Percentiles rank a stretch among this genome's conserved stretches.
Conservation (phyloP, 148 eudicot genomes). For the Nyssa sinensis region DNA sequence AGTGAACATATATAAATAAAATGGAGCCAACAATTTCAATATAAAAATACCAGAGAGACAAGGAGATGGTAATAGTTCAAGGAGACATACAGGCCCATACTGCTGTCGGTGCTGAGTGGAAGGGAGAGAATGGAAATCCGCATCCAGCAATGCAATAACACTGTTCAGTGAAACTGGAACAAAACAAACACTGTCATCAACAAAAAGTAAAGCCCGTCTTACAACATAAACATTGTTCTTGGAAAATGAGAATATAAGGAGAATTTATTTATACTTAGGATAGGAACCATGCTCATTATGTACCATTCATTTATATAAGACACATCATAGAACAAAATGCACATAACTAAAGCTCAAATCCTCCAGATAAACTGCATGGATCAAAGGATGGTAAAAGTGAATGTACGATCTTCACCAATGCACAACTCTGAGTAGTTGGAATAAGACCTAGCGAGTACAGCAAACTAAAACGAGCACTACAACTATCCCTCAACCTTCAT, state of each 20-base stretch:
- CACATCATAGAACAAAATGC: background rate
- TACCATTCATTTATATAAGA: background rate
- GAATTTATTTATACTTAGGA: background rate
- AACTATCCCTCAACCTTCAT: background rate
- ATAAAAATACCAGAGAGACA: background rate
- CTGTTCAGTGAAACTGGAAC: constrained; percentile 89
- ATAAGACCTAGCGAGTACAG: background rate
- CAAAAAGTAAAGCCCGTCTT: background rate
- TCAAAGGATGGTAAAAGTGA: background rate
- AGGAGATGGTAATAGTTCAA: constrained; percentile 4
- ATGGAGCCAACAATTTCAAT: background rate
- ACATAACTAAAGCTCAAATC: background rate
- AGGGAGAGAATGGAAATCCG: constrained; percentile 97
- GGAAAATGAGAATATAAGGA: background rate
- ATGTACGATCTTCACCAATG: background rate
- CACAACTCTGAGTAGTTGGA: background rate
- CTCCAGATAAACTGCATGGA: background rate
- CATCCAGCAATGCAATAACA: constrained; percentile 95
- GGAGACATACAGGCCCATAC: constrained; percentile 85
- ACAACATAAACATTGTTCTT: background rate
- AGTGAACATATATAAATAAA: background rate
- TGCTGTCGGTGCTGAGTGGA: constrained; percentile 92
- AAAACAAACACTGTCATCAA: constrained; percentile 2
- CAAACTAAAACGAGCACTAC: background rate
- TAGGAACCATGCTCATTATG: too few species aligned